Conservation (phyloP, 2,329 filamentous ascomycete species). For the Aspergillus novoparasiticus region DNA sequence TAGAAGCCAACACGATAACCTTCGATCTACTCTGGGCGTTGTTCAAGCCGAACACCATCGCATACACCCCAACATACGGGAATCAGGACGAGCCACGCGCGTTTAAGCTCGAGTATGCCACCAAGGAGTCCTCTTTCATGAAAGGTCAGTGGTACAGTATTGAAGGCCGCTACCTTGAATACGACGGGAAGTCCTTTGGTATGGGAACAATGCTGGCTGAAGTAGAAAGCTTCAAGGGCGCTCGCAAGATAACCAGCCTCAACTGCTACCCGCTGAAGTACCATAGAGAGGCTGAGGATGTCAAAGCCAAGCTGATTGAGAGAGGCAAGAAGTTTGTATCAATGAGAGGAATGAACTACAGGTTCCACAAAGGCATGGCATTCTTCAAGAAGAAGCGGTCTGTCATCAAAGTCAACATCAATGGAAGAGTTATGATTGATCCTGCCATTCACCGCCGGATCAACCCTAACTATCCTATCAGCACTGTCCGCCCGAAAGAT, state of each 20-base stretch:
- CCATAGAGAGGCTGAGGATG: conserved; percentile 68
- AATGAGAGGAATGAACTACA: conserved; percentile 82
- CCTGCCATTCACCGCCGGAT: conserved; percentile 78
- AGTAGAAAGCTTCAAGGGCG: conserved; percentile 75
- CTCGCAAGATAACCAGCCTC: conserved; percentile 78
- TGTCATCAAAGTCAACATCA: conserved; percentile 78
- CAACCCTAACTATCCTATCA: conserved; percentile 82
- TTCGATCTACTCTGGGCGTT: conserved; percentile 88
- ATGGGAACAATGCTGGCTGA: conserved; percentile 71
- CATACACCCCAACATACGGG: conserved; percentile 76
- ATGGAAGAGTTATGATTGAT: conserved; percentile 86
- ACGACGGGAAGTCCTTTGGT: conserved; percentile 83
- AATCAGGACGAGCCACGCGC: conserved; percentile 74
- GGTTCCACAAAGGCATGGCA: conserved; percentile 78
- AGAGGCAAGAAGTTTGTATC: conserved; percentile 82
- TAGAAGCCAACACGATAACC: conserved; percentile 81
- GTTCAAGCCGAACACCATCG: conserved; percentile 83
- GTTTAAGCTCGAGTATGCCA: conserved; percentile 78
- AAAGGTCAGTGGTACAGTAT: conserved; percentile 76
- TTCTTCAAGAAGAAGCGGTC: conserved; percentile 80
- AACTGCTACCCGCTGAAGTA: conserved; percentile 77
- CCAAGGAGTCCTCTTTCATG: conserved; percentile 69
- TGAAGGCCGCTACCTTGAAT: conserved; percentile 77
- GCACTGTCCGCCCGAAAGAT: conserved; percentile 72
- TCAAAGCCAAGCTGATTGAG: conserved; percentile 70